phyloP scores from a whole-genome alignment of 495 filamentous ascomycete genomes.

The Aspergillus cavernicola region DNA sequence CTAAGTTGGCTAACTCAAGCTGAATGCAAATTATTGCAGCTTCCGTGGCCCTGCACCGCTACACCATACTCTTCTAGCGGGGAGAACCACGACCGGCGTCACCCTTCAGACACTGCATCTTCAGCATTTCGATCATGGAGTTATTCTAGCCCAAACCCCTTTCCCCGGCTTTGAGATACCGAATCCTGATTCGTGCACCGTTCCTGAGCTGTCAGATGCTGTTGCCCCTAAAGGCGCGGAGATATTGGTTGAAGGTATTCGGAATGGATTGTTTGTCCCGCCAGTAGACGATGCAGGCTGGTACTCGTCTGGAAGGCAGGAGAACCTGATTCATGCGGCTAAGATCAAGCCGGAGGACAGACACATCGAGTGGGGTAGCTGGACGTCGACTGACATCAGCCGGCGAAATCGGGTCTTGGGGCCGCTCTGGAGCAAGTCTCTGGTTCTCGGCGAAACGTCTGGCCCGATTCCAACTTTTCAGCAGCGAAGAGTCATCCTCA shows the following conservation, averaged over 20 bases:
- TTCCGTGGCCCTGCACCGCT: slow-evolving; percentile 75
- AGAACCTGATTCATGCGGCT: slow-evolving; percentile 37
- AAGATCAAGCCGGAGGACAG: slow-evolving; percentile 53
- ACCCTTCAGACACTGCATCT: slow-evolving; percentile 82
- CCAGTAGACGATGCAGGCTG: slow-evolving; percentile 47
- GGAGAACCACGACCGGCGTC: slow-evolving; percentile 57
- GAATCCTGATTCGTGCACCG: slow-evolving; percentile 36
- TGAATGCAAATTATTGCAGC: slow-evolving; percentile 33
- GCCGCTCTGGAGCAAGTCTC: slow-evolving; percentile 49
- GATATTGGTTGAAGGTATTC: slow-evolving; percentile 59
- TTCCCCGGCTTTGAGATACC: slow-evolving; percentile 50
- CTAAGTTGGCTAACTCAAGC: not conserved
- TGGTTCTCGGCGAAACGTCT: slow-evolving; percentile 21
- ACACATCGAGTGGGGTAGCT: slow-evolving; percentile 50
- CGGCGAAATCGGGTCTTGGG: slow-evolving; percentile 50
- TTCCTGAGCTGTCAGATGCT: slow-evolving; percentile 37
- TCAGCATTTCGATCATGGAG: slow-evolving; percentile 70
- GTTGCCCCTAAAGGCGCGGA: slow-evolving; percentile 49
- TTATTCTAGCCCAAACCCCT: slow-evolving; percentile 65
- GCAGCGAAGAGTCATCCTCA: slow-evolving; percentile 38
- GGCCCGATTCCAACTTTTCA: slow-evolving; percentile 21
- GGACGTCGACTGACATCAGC: slow-evolving; percentile 45
- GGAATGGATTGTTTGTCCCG: slow-evolving; percentile 59
- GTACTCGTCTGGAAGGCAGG: slow-evolving; percentile 16
- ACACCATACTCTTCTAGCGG: slow-evolving; percentile 68